These are phyloP conservation scores for Hyaloscypha variabilis DNA, from an alignment of 495 filamentous ascomycete species.

Conservation along the genomic window DNA sequence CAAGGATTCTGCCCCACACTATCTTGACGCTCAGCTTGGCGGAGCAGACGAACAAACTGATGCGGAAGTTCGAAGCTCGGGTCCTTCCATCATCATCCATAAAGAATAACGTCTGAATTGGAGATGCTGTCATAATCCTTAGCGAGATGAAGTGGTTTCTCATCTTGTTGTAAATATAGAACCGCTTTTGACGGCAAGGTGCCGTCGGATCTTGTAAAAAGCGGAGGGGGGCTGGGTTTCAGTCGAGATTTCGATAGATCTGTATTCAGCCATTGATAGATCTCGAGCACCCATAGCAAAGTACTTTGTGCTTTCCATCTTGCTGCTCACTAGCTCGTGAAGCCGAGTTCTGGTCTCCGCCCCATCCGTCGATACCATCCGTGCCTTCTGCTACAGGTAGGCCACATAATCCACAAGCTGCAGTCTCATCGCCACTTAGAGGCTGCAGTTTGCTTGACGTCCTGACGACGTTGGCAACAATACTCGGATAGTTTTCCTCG, in stretches of 20 bases:
- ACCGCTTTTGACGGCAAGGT: constrained; percentile 20
- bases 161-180: constrained; percentile 30
- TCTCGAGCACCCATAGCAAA: constrained; percentile 65
- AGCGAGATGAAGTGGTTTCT: constrained; percentile 4
- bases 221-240: neutral
- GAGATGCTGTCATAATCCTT: neutral
- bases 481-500: constrained; percentile 84
- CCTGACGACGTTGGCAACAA: constrained; percentile 91
- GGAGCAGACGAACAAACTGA: constrained; percentile 94
- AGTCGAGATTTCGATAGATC: neutral
- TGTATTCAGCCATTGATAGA: constrained; percentile 34
- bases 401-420: constrained; percentile 50
- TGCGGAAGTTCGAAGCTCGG: constrained; percentile 74
- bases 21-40: constrained; percentile 90
- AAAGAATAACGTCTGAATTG: constrained; percentile 23
- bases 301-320: constrained; percentile 24
- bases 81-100: constrained; percentile 46
- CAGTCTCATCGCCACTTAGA: constrained; percentile 17
- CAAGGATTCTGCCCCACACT: constrained; percentile 92
- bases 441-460: constrained; percentile 77
- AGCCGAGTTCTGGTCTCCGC: constrained; percentile 39
- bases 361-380: constrained; percentile 40
- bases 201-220: constrained; percentile 12
- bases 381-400: constrained; percentile 47
- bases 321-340: constrained; percentile 18